These are phyloP conservation scores for Hyphochytrium catenoides DNA, from an alignment of 352 stramenopile species.

Conservation along the genomic window DNA sequence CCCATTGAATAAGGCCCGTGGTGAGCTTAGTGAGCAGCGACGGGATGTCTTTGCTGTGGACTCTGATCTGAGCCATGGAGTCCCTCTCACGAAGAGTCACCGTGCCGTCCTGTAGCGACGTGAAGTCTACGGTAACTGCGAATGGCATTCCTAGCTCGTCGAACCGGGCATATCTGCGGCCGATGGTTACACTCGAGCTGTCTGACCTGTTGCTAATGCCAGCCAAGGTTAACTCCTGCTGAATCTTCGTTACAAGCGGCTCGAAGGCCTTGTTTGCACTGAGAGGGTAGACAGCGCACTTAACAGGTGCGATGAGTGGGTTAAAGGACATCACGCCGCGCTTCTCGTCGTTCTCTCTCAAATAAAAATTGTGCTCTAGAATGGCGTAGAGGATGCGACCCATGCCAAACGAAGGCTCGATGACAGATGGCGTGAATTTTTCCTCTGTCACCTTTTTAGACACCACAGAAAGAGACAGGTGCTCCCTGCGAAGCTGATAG, in stretches of 20 bases:
- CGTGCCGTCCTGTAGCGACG: constrained; percentile 67
- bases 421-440: constrained; percentile 96
- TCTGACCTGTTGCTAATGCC: constrained; percentile 74
- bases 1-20: constrained; percentile 52
- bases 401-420: constrained; percentile 98
- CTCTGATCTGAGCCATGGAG: constrained; percentile 82
- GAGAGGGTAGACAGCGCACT: constrained; percentile 85
- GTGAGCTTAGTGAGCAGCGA: constrained; percentile 58
- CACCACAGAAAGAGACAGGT: no score
- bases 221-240: constrained; percentile 28
- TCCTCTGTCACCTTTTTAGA: constrained; percentile 88
- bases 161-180: constrained; percentile 81
- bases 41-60: constrained; percentile 58
- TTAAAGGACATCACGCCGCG: constrained; percentile 92
- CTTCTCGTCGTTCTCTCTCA: constrained; percentile 86
- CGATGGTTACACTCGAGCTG: constrained; percentile 81
- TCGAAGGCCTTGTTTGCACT: constrained; percentile 63
- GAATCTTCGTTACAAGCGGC: constrained; percentile 43
- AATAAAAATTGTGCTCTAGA: constrained; percentile 95
- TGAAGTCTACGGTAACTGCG: constrained; percentile 94
- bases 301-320: constrained; percentile 90
- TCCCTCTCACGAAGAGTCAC: constrained; percentile 95
- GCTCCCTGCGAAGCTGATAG: no score
- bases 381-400: constrained; percentile 91
- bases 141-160: constrained; percentile 97